phyloP scores from a whole-genome alignment of 805 yeast species.

The Saccharomycopsis fodiens region DNA sequence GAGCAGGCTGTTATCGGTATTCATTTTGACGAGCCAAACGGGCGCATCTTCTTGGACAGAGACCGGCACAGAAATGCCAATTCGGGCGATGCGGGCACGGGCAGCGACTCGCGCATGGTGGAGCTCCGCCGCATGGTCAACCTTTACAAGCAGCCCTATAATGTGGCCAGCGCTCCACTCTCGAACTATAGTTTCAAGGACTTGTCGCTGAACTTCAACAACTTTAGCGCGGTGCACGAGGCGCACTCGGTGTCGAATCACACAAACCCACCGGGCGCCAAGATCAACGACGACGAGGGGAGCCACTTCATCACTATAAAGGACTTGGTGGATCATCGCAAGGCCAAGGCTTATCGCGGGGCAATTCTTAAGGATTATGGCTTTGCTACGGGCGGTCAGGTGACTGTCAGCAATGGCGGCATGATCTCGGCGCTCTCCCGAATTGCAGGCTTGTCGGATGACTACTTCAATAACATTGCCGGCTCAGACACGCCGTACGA shows the following conservation, averaged over 20 bases:
- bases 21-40: constrained; percentile 12
- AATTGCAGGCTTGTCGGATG: constrained; percentile 81
- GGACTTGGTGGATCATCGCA: constrained; percentile 15
- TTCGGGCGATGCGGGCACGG: not conserved
- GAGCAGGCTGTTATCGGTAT: constrained; percentile 19
- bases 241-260: constrained; percentile 12
- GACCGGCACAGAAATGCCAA: not conserved
- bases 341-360: constrained; percentile 11
- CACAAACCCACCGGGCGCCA: not conserved
- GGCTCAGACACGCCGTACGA: constrained; percentile 24
- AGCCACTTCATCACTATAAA: constrained; percentile 18
- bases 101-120: constrained; percentile 11
- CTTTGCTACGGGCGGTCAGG: constrained; percentile 8
- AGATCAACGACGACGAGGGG: not conserved
- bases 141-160: constrained; percentile 13
- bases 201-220: constrained; percentile 15
- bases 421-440: constrained; percentile 26
- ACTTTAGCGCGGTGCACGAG: constrained; percentile 19
- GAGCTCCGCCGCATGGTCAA: constrained; percentile 16
- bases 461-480: constrained; percentile 50
- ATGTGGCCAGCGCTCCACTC: constrained; percentile 13
- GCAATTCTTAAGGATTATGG: constrained; percentile 16
- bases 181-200: constrained; percentile 15
- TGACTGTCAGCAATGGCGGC: not conserved
- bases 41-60: constrained; percentile 11